Evolutionary conservation across 1,139 yeast genomes (phyloP).

Genomic region (Yamadazyma aaseri): DNA sequence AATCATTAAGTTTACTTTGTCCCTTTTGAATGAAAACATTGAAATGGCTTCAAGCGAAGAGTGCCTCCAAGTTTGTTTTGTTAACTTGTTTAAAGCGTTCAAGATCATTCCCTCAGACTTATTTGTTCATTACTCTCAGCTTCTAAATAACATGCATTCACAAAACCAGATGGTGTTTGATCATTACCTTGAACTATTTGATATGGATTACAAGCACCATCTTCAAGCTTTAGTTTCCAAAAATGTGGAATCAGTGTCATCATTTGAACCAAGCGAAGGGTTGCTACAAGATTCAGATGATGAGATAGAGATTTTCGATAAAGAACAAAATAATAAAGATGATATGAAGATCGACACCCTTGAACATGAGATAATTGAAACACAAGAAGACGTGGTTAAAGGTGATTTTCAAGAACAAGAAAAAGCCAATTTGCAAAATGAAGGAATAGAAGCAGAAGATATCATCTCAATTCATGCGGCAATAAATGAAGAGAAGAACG

Average conservation of each 20-base stretch:
- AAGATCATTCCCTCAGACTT: conserved; percentile 8
- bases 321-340: not conserved
- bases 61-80: conserved; percentile 27
- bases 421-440: no score
- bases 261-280: not conserved
- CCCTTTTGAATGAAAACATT: conserved; percentile 20
- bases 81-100: conserved; percentile 33
- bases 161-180: conserved; percentile 4
- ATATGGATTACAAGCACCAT: conserved; percentile 1
- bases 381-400: no score
- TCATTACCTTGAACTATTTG: conserved; percentile 2
- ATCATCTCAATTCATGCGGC: not conserved
- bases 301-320: no score
- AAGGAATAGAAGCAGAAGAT: no score
- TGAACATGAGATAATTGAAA: not conserved
- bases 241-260: no score
- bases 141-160: conserved; percentile 2
- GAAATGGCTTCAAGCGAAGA: conserved; percentile 22
- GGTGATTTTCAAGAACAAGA: no score
- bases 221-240: no score
- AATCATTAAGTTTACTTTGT: conserved; percentile 29
- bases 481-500: not conserved
- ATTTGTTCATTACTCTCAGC: conserved; percentile 3
- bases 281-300: not conserved
- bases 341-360: not conserved